Evolutionary conservation across 352 stramenopile species (phyloP), one percentile per base, ranked within the genome.

Genomic region (Thalassiosira mediterranea): DNA sequence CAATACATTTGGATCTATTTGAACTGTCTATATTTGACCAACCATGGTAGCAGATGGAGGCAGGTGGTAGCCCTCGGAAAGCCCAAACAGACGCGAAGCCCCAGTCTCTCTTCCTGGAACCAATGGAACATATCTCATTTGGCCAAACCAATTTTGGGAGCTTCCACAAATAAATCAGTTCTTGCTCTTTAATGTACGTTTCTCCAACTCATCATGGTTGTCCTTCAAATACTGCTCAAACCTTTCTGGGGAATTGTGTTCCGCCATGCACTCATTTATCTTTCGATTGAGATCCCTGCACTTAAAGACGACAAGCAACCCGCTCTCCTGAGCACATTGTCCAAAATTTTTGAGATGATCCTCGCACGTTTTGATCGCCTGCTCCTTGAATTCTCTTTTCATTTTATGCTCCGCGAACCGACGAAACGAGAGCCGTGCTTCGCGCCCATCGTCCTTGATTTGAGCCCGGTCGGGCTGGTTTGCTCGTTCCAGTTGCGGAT

Each of bases 261-360:
- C 69, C n/a, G 52, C 40, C 78, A 94, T 88, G 66, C 90, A 94
- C 31, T 87, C 84, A 64, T 93, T 89, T 13, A 93, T 83, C 57
- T 73, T 85, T 40, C 75, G 89, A 70, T 90, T 81, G 23, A 91
- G 79, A 44, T 90, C 56, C 28, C 82, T 71, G 59, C 90, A 94
- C 3, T 82, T 82, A 49, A 91, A 93, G 19, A 93, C 78, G 23
- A 93, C 90, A 26, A 91, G 57, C 17, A 94, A 52, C 8, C 86
- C 85, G 58, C 89, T 75, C 21, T 91, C 80, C 69, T 92, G 78
- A 25, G 87, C 80, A 70, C 90, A 94, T 32, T 91, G 63, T 1
- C 81, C 83, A 78, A 94, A 94, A 37, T 72, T 86, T 52, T 82
- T 81, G 1, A 93, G 37, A 47, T 91, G 76, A 2, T 74, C 28